A percentile compares a stretch with the other conserved stretches of the same genome.
These are phyloP conservation scores for Skeletonema costatum DNA, from an alignment of 108 stramenopile genomes.

Conservation along the genomic window DNA sequence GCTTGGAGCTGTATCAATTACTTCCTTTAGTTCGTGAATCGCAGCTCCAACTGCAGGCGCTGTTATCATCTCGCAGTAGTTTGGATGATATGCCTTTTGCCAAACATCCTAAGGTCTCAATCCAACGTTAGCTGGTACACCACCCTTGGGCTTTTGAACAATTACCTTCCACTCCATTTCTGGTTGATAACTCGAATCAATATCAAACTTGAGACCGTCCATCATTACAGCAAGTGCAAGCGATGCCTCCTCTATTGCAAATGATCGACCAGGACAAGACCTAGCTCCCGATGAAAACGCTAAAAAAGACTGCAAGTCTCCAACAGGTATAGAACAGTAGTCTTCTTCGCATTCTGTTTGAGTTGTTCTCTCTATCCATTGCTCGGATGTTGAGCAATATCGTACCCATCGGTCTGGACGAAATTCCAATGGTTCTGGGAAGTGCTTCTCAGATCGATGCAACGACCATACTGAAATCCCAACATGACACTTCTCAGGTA, in stretches of 20 bases:
- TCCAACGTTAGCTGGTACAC: constrained; percentile 12
- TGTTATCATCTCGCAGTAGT: no score
- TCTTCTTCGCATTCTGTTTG: neutral
- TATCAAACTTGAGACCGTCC: constrained; percentile 16
- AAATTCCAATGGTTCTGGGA: constrained; percentile 34
- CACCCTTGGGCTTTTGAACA: constrained; percentile 31
- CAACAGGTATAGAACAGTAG: constrained; percentile 14
- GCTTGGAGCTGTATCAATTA: no score
- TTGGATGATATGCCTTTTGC: no score
- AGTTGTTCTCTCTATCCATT: neutral
- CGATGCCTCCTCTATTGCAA: constrained; percentile 25
- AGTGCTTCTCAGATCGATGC: constrained; percentile 30
- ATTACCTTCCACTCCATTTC: constrained; percentile 16
- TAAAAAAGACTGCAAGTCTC: constrained; percentile 16
- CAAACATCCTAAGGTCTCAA: no score
- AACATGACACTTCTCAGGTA: constrained; percentile 21
- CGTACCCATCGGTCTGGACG: constrained; percentile 49
- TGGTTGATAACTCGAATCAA: constrained; percentile 1
- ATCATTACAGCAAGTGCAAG: constrained; percentile 22
- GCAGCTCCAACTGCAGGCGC: no score
- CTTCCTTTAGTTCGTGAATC: no score
- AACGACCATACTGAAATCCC: constrained; percentile 42
- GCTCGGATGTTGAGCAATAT: neutral
- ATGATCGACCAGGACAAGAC: neutral
- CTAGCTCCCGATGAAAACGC: constrained; percentile 1